phyloP scores from a whole-genome alignment of 192 early-diverging fungal genomes.

The Gonapodya sp. region DNA sequence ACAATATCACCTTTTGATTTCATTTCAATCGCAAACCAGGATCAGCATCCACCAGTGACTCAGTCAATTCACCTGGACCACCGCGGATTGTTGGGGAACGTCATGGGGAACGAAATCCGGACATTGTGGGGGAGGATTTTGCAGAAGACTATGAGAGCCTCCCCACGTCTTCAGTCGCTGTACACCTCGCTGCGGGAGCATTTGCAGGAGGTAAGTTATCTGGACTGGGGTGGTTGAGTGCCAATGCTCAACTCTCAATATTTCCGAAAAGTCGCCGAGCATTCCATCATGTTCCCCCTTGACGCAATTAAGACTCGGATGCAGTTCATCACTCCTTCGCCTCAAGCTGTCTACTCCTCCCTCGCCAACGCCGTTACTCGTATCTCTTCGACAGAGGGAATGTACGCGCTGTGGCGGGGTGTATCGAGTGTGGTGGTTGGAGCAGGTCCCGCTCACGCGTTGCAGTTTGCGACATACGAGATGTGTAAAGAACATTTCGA shows the following conservation, averaged over 20 bases:
- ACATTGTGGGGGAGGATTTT: background rate
- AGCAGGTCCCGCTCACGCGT: constrained; percentile 89
- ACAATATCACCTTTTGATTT: background rate
- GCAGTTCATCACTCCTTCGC: constrained; percentile 70
- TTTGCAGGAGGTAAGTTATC: constrained; percentile 62
- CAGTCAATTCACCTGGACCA: background rate
- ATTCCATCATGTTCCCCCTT: constrained; percentile 88
- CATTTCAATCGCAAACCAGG: background rate
- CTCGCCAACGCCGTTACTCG: constrained; percentile 57
- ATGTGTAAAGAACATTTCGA: constrained; percentile 71
- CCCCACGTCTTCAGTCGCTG: constrained; percentile 69
- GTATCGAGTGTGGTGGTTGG: constrained; percentile 87
- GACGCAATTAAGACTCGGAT: constrained; percentile 95
- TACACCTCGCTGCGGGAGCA: constrained; percentile 84
- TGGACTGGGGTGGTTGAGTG: background rate
- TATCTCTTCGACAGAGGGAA: constrained; percentile 67
- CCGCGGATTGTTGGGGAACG: background rate
- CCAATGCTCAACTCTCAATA: background rate
- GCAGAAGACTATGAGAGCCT: constrained; percentile 78
- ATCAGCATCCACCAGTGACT: background rate
- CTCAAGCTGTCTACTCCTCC: constrained; percentile 57
- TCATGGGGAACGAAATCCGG: background rate
- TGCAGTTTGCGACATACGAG: constrained; percentile 94
- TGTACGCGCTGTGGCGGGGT: constrained; percentile 80
- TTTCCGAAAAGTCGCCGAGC: constrained; percentile 59